These are phyloP conservation scores for Sideroxylon spinosum DNA, from an alignment of 179 eudicot genomes.

Conservation along the genomic window DNA sequence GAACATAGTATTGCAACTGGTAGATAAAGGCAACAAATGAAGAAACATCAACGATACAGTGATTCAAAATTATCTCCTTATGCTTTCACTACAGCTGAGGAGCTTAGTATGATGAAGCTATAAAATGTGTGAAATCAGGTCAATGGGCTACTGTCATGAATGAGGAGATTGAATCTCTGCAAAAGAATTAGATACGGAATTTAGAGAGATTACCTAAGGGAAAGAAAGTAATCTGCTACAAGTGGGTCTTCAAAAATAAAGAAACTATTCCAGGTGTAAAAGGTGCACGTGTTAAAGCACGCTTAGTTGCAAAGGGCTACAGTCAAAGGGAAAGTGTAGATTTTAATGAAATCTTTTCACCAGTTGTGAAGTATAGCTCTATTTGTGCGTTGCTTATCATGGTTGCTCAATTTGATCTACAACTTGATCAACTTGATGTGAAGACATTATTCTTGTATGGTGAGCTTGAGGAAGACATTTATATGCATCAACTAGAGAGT, in stretches of 20 bases:
- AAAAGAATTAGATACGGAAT: neutral
- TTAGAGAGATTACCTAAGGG: neutral
- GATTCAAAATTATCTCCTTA: too few relatives aligned
- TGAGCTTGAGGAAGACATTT: neutral
- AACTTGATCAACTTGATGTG: neutral
- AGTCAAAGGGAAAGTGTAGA: neutral
- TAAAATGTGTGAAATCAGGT: too few relatives aligned
- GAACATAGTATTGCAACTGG: too few relatives aligned
- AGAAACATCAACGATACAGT: too few relatives aligned
- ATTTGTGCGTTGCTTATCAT: neutral
- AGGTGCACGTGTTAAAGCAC: neutral
- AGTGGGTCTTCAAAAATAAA: neutral
- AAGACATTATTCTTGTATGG: neutral
- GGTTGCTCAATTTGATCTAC: neutral
- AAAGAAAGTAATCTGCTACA: neutral
- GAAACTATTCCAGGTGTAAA: neutral
- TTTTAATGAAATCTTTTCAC: neutral
- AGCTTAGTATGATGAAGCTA: neutral
- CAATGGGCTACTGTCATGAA: neutral
- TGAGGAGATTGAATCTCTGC: neutral
- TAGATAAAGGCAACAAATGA: too few relatives aligned
- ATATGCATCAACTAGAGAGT: neutral
- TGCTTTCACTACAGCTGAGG: too few relatives aligned
- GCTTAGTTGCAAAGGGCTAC: neutral
- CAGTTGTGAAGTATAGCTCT: conserved; percentile 1